phyloP scores from a whole-genome alignment of 371 early-diverging fungal species.

The Dinochytrium kinnereticum region DNA sequence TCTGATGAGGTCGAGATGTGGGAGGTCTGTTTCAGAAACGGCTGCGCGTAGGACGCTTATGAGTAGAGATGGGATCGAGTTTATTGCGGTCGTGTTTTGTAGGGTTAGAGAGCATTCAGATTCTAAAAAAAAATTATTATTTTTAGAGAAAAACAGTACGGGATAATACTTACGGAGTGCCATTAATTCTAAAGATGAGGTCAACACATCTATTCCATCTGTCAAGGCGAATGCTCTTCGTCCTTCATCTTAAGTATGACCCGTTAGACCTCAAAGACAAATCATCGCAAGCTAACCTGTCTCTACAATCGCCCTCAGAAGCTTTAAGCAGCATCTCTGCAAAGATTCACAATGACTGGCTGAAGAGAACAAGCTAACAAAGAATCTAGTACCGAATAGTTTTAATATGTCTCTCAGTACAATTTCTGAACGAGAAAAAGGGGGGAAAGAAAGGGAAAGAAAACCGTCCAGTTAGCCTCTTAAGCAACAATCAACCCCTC shows the following conservation, averaged over 20 bases:
- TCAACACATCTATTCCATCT: conserved; percentile 41
- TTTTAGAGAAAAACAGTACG: background rate
- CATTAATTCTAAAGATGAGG: conserved; percentile 30
- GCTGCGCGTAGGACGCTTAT: conserved; percentile 47
- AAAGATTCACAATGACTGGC: conserved; percentile 25
- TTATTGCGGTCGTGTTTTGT: conserved; percentile 15
- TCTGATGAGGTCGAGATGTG: conserved; percentile 33
- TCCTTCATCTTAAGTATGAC: conserved; percentile 34
- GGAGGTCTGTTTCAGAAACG: conserved; percentile 47
- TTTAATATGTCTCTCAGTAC: conserved; percentile 29
- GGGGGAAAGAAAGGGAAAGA: no score
- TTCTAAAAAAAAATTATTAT: background rate
- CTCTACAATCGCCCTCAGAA: conserved; percentile 41
- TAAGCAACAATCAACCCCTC: background rate
- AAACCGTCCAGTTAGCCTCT: background rate
- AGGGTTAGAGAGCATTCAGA: background rate
- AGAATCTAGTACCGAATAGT: conserved; percentile 31
- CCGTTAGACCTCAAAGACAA: background rate
- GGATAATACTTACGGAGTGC: conserved; percentile 27
- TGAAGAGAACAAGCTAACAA: conserved; percentile 31
- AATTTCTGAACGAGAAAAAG: conserved; percentile 17
- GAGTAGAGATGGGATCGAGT: conserved; percentile 41
- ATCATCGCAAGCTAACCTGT: conserved; percentile 24
- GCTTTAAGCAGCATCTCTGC: conserved; percentile 35
- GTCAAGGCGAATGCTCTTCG: conserved; percentile 37